These are phyloP conservation scores for Cryptococcus deneoformans DNA, from an alignment of 1,284 basidiomycete genomes.

Conservation along the genomic window DNA sequence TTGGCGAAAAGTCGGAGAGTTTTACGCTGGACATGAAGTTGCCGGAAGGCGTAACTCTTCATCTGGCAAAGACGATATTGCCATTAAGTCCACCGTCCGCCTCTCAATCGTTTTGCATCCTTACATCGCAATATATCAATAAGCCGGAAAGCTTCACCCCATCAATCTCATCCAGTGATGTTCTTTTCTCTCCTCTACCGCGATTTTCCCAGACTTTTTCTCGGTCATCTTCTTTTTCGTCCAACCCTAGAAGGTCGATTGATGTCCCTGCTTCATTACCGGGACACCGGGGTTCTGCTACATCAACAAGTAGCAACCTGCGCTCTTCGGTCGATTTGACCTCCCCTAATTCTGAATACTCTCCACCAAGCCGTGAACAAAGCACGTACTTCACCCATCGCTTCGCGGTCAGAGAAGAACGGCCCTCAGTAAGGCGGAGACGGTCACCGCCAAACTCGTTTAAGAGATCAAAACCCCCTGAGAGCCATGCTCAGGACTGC, in stretches of 20 bases:
- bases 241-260: constrained; percentile 3
- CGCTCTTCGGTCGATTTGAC: constrained; percentile 6
- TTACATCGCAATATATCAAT: constrained; percentile 21
- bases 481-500: constrained; percentile 15
- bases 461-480: neutral
- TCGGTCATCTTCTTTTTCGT: constrained; percentile 2
- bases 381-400: neutral
- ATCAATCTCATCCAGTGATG: neutral
- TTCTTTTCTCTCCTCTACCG: neutral
- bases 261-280: neutral
- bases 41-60: constrained; percentile 9
- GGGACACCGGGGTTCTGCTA: neutral
- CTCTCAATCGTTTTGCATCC: constrained; percentile 24
- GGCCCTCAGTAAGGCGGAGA: neutral
- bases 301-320: constrained; percentile 3
- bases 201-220: neutral
- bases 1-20: neutral
- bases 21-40: constrained; percentile 13
- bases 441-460: constrained; percentile 1
- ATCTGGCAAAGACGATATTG: constrained; percentile 22
- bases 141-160: neutral
- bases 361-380: neutral
- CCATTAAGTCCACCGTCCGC: constrained; percentile 24
- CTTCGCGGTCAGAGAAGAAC: neutral
- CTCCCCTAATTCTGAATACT: neutral